Evolutionary conservation across 345 rosid genomes (phyloP).

Genomic region (Melastoma malabathricum): DNA sequence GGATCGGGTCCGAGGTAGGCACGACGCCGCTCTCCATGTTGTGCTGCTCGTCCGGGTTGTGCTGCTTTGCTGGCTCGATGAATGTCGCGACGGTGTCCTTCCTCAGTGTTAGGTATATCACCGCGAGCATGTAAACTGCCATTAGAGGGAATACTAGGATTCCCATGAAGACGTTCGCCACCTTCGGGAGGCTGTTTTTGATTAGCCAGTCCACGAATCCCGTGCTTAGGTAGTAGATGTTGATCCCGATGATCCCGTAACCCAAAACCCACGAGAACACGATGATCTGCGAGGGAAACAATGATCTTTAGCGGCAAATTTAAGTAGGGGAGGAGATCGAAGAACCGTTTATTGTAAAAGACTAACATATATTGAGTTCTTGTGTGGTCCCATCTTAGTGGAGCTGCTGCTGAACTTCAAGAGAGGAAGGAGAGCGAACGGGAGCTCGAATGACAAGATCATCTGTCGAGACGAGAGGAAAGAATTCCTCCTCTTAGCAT

Average conservation of each 20-base stretch:
- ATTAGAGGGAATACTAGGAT: constrained; percentile 40
- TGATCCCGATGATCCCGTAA: constrained; percentile 38
- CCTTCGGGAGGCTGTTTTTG: constrained; percentile 26
- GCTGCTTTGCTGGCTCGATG: constrained; percentile 6
- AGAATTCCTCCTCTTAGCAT: neutral
- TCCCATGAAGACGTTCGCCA: constrained; percentile 30
- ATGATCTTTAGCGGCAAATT: too few species aligned
- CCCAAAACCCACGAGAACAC: constrained; percentile 54
- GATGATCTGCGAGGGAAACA: constrained; percentile 22
- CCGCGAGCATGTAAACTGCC: constrained; percentile 27
- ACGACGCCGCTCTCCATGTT: constrained; percentile 10
- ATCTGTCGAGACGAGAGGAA: constrained; percentile 23
- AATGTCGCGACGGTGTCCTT: constrained; percentile 32
- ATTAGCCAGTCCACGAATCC: constrained; percentile 39
- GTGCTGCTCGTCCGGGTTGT: constrained; percentile 1
- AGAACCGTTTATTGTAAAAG: too few species aligned
- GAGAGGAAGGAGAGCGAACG: constrained; percentile 64
- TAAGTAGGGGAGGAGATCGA: too few species aligned
- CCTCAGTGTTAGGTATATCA: constrained; percentile 37
- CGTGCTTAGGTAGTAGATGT: constrained; percentile 40
- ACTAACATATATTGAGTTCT: constrained; percentile 42
- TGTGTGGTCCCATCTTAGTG: constrained; percentile 65
- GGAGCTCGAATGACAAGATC: constrained; percentile 65
- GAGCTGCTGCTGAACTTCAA: constrained; percentile 56
- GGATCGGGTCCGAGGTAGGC: constrained; percentile 5